Base-by-base conservation (phyloP, 257 asterid species). In the Ocimum tenuiflorum region DNA sequence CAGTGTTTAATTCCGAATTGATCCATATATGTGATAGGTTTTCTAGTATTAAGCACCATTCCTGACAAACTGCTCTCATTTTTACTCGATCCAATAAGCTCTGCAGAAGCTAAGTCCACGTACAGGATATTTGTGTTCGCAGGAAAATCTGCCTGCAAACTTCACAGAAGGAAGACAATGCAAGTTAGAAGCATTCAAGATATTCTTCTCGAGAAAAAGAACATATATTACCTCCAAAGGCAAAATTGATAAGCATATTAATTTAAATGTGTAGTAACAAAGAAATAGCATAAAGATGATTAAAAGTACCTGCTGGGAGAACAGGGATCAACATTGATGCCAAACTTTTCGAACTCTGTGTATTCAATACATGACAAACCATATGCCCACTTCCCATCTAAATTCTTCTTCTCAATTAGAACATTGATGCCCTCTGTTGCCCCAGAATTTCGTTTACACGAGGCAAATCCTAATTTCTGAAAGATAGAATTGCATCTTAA, bases 381-480 rank as follows among this genome's bases (percentile, higher is more conserved):
- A 83, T 86, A 94, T 58, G 86, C 76, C 99, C 99, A 94, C 61
- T 86, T 85, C 62, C 95, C 95, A 78, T 90, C 94, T 29, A 50
- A 64, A 72, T 74, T 78, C 80, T 75, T 88, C 81, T 86, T 92
- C 90, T 94, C 96, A 47, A 90, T 77, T 64, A 90, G 85, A 63
- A 88, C 97, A 78, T 94, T 94, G 81, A 94, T 83, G 74, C 99
- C 99, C 80, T 94, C 99, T 47, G 97, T 94, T 54, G 99, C 99
- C 71, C 92, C 96, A 20, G 81, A 57, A 74, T 76, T 85, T 63
- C 88, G 75, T 78, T 81, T 74, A 76, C 99, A 94, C 0, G 97
- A 94, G 63, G 99, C 97, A 86, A 94, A 94, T 33, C 99, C 99
- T 78, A 94, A 67, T 81, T 94, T 94, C 99, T 94, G 89, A 38